Evolutionary conservation across 495 filamentous ascomycete species (phyloP).

Genomic region (Penicillium turbatum): DNA sequence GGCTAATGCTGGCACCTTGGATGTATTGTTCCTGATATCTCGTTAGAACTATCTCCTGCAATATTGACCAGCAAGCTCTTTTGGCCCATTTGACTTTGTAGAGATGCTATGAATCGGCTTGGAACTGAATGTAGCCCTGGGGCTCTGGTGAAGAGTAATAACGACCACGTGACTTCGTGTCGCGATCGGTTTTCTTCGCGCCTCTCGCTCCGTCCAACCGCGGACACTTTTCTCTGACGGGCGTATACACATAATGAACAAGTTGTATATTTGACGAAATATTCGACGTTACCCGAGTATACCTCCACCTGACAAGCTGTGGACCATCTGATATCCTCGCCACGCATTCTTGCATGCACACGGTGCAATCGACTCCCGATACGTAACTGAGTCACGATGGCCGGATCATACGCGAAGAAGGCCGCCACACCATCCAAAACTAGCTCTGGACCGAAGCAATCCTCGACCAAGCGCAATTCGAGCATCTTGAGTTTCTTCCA

Average conservation of each 20-base stretch:
- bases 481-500: constrained; percentile 83
- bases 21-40: constrained; percentile 9
- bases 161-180: constrained; percentile 39
- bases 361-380: neutral
- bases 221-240: neutral
- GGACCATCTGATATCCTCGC: neutral
- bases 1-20: constrained; percentile 3
- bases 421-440: constrained; percentile 29
- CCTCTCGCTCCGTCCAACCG: neutral
- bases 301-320: neutral
- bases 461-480: constrained; percentile 51
- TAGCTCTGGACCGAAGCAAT: constrained; percentile 1
- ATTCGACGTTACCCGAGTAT: neutral
- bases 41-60: constrained; percentile 6
- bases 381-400: constrained; percentile 13
- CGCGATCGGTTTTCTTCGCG: constrained; percentile 18
- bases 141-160: neutral
- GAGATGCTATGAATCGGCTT: neutral
- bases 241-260: neutral
- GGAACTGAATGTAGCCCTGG: neutral
- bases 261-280: constrained; percentile 3
- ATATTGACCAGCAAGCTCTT: constrained; percentile 7
- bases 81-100: neutral
- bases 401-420: constrained; percentile 22
- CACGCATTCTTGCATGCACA: neutral